Evolutionary conservation across 305 asterid species (phyloP), one percentile per base, ranked within the genome.

Genomic region (Solanum hybrid): DNA sequence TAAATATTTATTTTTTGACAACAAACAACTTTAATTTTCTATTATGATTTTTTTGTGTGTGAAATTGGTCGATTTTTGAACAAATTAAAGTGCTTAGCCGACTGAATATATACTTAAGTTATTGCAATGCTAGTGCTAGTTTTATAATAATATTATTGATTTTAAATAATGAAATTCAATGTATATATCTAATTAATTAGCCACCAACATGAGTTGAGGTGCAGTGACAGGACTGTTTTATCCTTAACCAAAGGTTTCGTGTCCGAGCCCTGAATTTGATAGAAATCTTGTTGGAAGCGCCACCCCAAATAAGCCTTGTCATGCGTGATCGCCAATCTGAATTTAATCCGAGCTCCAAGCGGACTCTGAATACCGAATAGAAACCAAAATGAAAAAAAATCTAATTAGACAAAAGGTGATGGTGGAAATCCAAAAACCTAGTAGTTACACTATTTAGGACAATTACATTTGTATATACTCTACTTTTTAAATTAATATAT

Each of bases 271-370:
- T n/a, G n/a, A n/a, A n/a, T n/a, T n/a, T n/a, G n/a, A n/a, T n/a
- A n/a, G n/a, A n/a, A n/a, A n/a, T n/a, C n/a, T n/a, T n/a, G n/a
- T n/a, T n/a, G n/a, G n/a, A n/a, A n/a, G n/a, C n/a, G n/a, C n/a
- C n/a, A n/a, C 0, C 6, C 1, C 16, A 0, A 40, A 40, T 40
- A 5, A 1, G 1, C 16, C 5, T 0, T 11, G 51, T n/a, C 33
- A 31, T 31, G 33, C 4, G 33, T 31, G 5, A 40, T 37, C 40
- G 2, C 37, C 9, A 0, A 35, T 39, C 1, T 11, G 0, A 0
- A 39, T 39, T 39, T 39, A 11, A 11, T 39, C 5, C 2, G 1
- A 11, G 4, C 12, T 39, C 2, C 2, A 39, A 39, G 46, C 46
- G 12, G 6, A 40, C 51, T 40, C 2, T 0, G 5, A 4, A 40